Evolutionary conservation across 2,329 filamentous ascomycete genomes (phyloP).

Genomic region (Cucurbitaria berberidis): DNA sequence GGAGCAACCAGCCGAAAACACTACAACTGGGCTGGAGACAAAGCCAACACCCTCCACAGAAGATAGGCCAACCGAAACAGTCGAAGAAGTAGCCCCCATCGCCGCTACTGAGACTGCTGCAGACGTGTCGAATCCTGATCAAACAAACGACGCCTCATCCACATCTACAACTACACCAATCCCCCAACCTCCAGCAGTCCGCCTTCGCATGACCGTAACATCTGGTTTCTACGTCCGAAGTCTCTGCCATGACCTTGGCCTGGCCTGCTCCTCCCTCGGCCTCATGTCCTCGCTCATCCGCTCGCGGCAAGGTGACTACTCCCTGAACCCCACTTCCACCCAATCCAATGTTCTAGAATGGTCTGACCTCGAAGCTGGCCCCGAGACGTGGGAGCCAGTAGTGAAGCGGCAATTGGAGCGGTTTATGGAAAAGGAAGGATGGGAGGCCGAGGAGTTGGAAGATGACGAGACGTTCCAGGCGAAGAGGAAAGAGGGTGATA

Average conservation of each 20-base stretch:
- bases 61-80: neutral
- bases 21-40: no score
- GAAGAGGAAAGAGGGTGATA: slow-evolving; percentile 39
- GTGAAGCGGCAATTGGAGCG: slow-evolving; percentile 64
- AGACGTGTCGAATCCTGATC: neutral
- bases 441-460: slow-evolving; percentile 37
- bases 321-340: neutral
- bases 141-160: neutral
- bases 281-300: slow-evolving; percentile 87
- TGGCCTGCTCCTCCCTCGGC: slow-evolving; percentile 78
- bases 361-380: slow-evolving; percentile 74
- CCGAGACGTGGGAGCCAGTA: slow-evolving; percentile 82
- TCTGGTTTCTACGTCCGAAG: slow-evolving; percentile 97
- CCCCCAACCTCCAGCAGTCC: slow-evolving; percentile 68
- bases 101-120: neutral
- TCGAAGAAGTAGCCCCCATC: neutral
- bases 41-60: neutral
- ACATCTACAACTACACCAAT: neutral
- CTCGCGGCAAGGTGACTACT: slow-evolving; percentile 81
- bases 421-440: slow-evolving; percentile 55
- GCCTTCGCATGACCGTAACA: slow-evolving; percentile 87
- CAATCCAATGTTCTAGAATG: slow-evolving; percentile 74
- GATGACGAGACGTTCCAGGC: slow-evolving; percentile 42
- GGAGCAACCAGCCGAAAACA: neutral
- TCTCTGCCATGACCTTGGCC: slow-evolving; percentile 88